phyloP scores from a whole-genome alignment of 805 yeast genomes.

The Myxozyma vanderwaltii region DNA sequence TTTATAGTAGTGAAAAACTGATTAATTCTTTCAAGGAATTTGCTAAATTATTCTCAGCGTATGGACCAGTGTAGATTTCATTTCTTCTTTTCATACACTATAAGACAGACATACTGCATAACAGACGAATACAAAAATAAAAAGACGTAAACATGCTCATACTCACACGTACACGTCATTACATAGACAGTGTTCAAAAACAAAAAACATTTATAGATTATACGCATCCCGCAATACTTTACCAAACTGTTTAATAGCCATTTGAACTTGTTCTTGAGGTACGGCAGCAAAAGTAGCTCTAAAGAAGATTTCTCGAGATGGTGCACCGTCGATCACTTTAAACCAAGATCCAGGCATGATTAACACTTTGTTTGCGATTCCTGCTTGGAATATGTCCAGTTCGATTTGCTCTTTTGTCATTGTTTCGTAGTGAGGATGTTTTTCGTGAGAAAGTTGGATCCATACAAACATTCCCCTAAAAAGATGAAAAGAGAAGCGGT shows the following conservation, averaged over 20 bases:
- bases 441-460: constrained; percentile 67
- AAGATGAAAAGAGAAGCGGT: background rate
- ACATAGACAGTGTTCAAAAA: background rate
- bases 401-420: constrained; percentile 41
- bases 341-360: constrained; percentile 50
- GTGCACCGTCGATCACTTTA: constrained; percentile 32
- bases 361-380: constrained; percentile 42
- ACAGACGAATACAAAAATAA: too few relatives aligned
- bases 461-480: constrained; percentile 77
- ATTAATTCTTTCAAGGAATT: too few relatives aligned
- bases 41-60: too few relatives aligned
- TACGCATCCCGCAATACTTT: constrained; percentile 39
- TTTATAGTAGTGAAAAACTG: too few relatives aligned
- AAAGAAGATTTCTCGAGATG: constrained; percentile 39
- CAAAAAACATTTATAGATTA: background rate
- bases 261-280: constrained; percentile 40
- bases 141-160: background rate
- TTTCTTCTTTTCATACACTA: too few relatives aligned
- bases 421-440: constrained; percentile 61
- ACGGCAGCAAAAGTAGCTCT: constrained; percentile 51
- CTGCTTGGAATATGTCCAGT: constrained; percentile 41
- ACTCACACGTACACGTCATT: background rate
- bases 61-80: too few relatives aligned
- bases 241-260: constrained; percentile 44
- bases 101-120: too few relatives aligned